Percentiles rank a stretch among this genome's conserved stretches.
phyloP scores from a whole-genome alignment of 2,329 filamentous ascomycete species.

The Pseudogymnoascus sp. region DNA sequence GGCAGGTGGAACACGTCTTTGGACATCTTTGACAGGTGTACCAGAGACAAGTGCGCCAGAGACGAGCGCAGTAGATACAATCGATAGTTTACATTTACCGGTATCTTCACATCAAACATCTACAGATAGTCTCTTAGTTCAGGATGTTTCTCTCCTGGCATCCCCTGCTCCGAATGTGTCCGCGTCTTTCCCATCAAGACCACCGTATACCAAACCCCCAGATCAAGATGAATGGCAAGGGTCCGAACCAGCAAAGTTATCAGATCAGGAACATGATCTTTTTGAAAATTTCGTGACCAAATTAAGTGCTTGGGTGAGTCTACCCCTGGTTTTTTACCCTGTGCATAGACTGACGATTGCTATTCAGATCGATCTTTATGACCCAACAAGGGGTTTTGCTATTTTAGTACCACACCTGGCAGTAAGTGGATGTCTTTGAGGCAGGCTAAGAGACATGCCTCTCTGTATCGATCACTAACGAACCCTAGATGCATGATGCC shows the following conservation, averaged over 20 bases:
- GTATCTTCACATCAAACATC: background rate
- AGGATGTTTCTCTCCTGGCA: background rate
- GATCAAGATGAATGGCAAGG: constrained; percentile 19
- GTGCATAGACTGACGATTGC: background rate
- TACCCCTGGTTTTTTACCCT: background rate
- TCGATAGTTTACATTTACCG: background rate
- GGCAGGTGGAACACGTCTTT: background rate
- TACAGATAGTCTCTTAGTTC: background rate
- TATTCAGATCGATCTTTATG: constrained; percentile 29
- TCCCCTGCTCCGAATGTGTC: background rate
- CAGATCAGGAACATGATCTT: constrained; percentile 19
- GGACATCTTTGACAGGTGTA: constrained; percentile 12
- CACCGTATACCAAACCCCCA: constrained; percentile 13
- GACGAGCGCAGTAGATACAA: background rate
- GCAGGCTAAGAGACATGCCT: background rate
- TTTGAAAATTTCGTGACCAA: constrained; percentile 23
- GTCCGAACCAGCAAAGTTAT: constrained; percentile 17
- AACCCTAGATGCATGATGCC: constrained; percentile 42
- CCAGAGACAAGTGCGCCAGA: constrained; percentile 13
- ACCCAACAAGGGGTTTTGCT: constrained; percentile 29
- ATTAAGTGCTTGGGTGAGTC: constrained; percentile 22
- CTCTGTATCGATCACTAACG: constrained; percentile 10
- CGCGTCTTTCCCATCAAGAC: background rate
- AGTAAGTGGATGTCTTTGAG: constrained; percentile 12
- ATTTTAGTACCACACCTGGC: constrained; percentile 30